Percentiles rank a stretch among this genome's conserved stretches.
These are phyloP conservation scores for Fraxinus anomala DNA, from an alignment of 257 asterid genomes.

Conservation along the genomic window DNA sequence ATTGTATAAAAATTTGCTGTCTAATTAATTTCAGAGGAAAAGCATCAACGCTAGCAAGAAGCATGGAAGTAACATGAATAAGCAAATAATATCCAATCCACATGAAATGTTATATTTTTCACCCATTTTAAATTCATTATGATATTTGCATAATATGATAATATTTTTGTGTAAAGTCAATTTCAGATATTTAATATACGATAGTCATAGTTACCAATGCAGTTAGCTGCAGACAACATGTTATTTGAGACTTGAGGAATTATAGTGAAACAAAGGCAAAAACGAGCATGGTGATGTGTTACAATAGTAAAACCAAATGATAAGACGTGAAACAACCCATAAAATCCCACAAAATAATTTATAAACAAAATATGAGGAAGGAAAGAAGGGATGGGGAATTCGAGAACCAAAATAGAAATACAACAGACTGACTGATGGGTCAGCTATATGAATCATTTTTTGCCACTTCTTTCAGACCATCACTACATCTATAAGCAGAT, in stretches of 20 bases:
- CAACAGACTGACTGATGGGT: no score
- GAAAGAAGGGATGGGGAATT: no score
- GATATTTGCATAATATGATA: neutral
- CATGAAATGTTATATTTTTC: neutral
- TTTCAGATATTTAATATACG: neutral
- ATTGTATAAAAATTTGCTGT: constrained; percentile 12
- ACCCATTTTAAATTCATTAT: neutral
- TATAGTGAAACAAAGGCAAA: neutral
- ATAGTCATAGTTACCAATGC: neutral
- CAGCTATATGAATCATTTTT: no score
- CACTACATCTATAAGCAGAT: no score
- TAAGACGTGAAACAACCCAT: neutral
- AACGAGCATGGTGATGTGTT: neutral
- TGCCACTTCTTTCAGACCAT: no score
- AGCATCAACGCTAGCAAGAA: neutral
- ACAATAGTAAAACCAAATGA: neutral
- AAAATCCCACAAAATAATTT: neutral
- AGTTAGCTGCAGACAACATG: neutral
- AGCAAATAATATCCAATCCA: neutral
- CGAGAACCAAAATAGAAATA: no score
- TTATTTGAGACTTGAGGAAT: neutral
- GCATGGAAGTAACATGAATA: neutral
- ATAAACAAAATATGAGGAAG: neutral
- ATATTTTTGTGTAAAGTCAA: neutral
- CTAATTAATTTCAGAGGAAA: constrained; percentile 10